phyloP scores from a whole-genome alignment of 257 asterid genomes.

The Haberlea rhodopensis region DNA sequence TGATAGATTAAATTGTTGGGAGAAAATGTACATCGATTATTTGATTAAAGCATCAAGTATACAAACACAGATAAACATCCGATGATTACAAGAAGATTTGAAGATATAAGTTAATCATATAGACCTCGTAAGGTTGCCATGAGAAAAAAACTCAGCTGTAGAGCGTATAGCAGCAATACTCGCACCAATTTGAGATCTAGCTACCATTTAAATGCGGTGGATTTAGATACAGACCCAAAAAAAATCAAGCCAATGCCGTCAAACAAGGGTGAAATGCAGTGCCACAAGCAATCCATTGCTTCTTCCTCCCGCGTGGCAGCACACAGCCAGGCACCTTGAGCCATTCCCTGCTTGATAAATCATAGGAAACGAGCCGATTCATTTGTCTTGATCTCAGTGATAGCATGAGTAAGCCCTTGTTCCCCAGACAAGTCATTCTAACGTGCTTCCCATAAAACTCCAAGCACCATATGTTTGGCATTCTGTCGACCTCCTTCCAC shows the following conservation, averaged over 20 bases:
- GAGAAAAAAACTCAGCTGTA: conserved; percentile 22
- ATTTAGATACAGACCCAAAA: neutral
- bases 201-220: neutral
- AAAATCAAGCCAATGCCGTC: conserved; percentile 61
- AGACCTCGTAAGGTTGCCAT: neutral
- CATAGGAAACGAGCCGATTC: conserved; percentile 76
- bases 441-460: conserved; percentile 98
- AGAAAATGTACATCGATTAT: neutral
- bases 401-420: conserved; percentile 84
- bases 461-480: conserved; percentile 99
- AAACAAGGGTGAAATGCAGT: conserved; percentile 82
- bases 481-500: conserved; percentile 99
- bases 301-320: conserved; percentile 68
- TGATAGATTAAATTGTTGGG: neutral
- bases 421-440: conserved; percentile 92
- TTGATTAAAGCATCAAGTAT: neutral
- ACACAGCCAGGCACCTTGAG: conserved; percentile 82
- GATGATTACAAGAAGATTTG: conserved; percentile 27
- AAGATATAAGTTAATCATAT: neutral
- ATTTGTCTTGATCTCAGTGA: conserved; percentile 80
- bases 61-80: conserved; percentile 27
- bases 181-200: neutral
- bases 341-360: conserved; percentile 74
- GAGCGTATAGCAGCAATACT: conserved; percentile 4
- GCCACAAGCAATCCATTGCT: conserved; percentile 87